Base-by-base conservation (phyloP, 345 rosid species). In the Iberis pinnata region DNA sequence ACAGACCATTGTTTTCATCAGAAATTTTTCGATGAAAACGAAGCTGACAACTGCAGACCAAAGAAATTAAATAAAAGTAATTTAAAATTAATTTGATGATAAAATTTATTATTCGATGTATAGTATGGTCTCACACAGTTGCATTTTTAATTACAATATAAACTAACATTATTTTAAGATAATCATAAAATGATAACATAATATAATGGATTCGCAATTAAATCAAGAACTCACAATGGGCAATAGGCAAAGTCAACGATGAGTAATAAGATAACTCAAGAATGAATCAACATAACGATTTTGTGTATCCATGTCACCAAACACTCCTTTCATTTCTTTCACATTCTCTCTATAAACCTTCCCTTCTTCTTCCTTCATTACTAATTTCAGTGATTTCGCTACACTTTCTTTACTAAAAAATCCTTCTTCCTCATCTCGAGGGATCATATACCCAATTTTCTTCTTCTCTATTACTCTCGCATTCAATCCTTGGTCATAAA, bases 361-460 rank as follows among this genome's bases (percentile, higher is more conserved):
- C 0, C 77, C 82, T 17, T 64, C 58, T 10, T 66, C 71, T 9
- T 60, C 75, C 32, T 47, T 64, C 64, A 75, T 56, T 20, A 72
- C 73, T 50, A 66, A 7, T 48, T 42, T 72, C 13, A 75, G 5
- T 3, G 77, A 58, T 24, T 56, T 41, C 0, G 73, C 79, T 27
- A 75, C 73, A 12, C 18, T 39, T 11, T 58, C 60, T 48, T 52
- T 59, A 12, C 54, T 75, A 26, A 69, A 72, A 4, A 47, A 52
- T 19, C 74, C 76, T n/a, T 76, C 53, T 9, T 14, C 12, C 16
- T 63, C 68, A 8, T 63, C 44, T 15, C 72, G 44, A 17, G 67
- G 64, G 18, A 69, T 58, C 76, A 55, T 36, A 27, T 53, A 64
- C 11, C 61, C 68, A 1, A 73, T 33, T 26, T 35, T 36, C 49